Evolutionary conservation across 2,329 filamentous ascomycete genomes (phyloP).

Genomic region (Moelleriella libera): DNA sequence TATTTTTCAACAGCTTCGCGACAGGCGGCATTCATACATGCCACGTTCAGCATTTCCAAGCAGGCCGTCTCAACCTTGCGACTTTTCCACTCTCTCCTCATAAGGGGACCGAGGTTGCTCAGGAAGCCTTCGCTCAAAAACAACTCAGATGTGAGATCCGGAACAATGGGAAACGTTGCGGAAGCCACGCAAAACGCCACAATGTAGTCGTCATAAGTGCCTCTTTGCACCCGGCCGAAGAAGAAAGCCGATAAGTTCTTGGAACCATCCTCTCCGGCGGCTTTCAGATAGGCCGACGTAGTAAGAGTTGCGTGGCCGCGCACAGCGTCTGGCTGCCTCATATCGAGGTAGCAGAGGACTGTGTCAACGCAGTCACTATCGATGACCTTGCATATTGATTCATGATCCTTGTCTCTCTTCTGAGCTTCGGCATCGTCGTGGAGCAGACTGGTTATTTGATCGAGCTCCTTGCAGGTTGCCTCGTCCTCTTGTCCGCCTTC

Average conservation of each 20-base stretch:
- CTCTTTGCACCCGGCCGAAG: slow-evolving; percentile 52
- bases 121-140: slow-evolving; percentile 87
- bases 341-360: slow-evolving; percentile 73
- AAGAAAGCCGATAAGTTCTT: slow-evolving; percentile 63
- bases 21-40: slow-evolving; percentile 73
- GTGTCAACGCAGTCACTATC: slow-evolving; percentile 71
- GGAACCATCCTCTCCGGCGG: slow-evolving; percentile 56
- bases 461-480: slow-evolving; percentile 47
- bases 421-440: slow-evolving; percentile 36
- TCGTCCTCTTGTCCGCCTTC: slow-evolving; percentile 76
- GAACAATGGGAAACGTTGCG: slow-evolving; percentile 73
- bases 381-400: slow-evolving; percentile 45
- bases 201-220: slow-evolving; percentile 78
- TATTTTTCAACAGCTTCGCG: slow-evolving; percentile 74
- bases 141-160: slow-evolving; percentile 58
- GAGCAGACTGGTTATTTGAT: slow-evolving; percentile 44
- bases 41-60: slow-evolving; percentile 79
- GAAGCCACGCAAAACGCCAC: slow-evolving; percentile 88
- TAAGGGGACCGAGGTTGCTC: slow-evolving; percentile 57
- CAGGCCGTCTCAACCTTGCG: slow-evolving; percentile 75
- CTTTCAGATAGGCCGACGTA: slow-evolving; percentile 71
- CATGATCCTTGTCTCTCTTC: slow-evolving; percentile 24
- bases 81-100: slow-evolving; percentile 71
- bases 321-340: slow-evolving; percentile 59
- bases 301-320: slow-evolving; percentile 72